Evolutionary conservation across 2,329 filamentous ascomycete genomes (phyloP).

Genomic region (Epichloe sp.): DNA sequence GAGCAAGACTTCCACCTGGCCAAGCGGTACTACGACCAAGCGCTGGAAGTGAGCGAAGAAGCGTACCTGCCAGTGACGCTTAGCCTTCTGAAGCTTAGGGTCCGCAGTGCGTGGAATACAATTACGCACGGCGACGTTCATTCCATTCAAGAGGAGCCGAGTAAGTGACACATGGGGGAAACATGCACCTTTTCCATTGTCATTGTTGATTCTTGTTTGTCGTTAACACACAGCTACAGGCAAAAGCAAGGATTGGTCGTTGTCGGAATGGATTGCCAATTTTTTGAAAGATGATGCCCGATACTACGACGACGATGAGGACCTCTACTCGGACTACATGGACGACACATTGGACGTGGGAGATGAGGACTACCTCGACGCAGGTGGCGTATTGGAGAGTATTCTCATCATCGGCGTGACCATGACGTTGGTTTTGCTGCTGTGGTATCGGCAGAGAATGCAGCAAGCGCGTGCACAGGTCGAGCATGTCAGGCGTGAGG

Average conservation of each 20-base stretch:
- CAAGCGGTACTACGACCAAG: conserved; percentile 90
- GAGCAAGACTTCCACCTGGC: conserved; percentile 95
- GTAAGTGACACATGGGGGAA: conserved; percentile 34
- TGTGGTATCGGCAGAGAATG: conserved; percentile 68
- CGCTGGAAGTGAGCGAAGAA: conserved; percentile 80
- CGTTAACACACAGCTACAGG: conserved; percentile 33
- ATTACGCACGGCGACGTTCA: conserved; percentile 84
- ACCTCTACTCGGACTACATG: conserved; percentile 34
- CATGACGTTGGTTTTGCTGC: conserved; percentile 57
- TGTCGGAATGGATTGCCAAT: conserved; percentile 75
- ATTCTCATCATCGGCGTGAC: conserved; percentile 71
- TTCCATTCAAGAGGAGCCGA: conserved; percentile 77
- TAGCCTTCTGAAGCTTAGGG: conserved; percentile 70
- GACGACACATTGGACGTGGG: conserved; percentile 43
- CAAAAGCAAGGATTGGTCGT: conserved; percentile 58
- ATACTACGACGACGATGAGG: conserved; percentile 49
- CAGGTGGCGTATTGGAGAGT: conserved; percentile 73
- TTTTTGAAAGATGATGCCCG: conserved; percentile 62
- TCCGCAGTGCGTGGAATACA: conserved; percentile 88
- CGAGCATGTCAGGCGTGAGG: conserved; percentile 17
- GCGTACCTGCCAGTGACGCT: conserved; percentile 88
- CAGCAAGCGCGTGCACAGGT: conserved; percentile 40
- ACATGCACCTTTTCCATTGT: background rate
- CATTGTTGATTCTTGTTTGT: background rate
- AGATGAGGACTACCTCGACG: conserved; percentile 48